These are phyloP conservation scores for Melanopsichium pennsylvanicum DNA, from an alignment of 1,284 basidiomycete species.

Conservation along the genomic window DNA sequence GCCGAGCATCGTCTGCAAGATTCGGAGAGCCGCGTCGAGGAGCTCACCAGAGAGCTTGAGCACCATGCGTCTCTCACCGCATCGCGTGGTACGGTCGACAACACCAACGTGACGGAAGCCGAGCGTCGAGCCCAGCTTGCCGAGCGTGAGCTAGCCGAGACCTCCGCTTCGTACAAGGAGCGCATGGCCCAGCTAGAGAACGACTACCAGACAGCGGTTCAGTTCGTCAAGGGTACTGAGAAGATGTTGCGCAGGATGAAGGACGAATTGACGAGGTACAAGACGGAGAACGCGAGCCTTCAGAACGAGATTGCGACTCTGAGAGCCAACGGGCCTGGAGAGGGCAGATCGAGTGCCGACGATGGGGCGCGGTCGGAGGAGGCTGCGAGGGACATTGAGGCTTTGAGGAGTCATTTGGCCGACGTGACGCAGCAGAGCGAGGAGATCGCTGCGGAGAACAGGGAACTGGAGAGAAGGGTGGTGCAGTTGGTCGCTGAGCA, in stretches of 20 bases:
- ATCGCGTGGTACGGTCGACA: slow-evolving; percentile 73
- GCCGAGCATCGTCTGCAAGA: slow-evolving; percentile 60
- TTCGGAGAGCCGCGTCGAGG: slow-evolving; percentile 57
- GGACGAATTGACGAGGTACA: slow-evolving; percentile 67
- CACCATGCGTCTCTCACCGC: slow-evolving; percentile 67
- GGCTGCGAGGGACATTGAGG: slow-evolving; percentile 56
- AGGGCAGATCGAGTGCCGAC: slow-evolving; percentile 22
- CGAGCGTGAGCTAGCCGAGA: slow-evolving; percentile 62
- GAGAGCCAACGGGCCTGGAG: slow-evolving; percentile 15
- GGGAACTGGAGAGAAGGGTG: slow-evolving; percentile 54
- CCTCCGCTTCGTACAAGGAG: slow-evolving; percentile 61
- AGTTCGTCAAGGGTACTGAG: slow-evolving; percentile 85
- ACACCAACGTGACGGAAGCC: slow-evolving; percentile 79
- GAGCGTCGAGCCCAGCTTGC: slow-evolving; percentile 70
- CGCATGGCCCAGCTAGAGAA: slow-evolving; percentile 78
- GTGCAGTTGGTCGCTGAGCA: slow-evolving; percentile 49
- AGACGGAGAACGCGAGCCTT: slow-evolving; percentile 61
- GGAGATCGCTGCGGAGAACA: slow-evolving; percentile 56
- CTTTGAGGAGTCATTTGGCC: slow-evolving; percentile 49
- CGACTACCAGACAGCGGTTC: slow-evolving; percentile 91
- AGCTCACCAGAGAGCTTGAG: slow-evolving; percentile 56
- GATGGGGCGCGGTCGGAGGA: slow-evolving; percentile 47
- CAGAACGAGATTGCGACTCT: slow-evolving; percentile 44
- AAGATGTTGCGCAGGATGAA: slow-evolving; percentile 99
- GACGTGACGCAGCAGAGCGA: slow-evolving; percentile 57